Base-by-base conservation (phyloP, 352 stramenopile species). In the Phytophthora multivora region DNA sequence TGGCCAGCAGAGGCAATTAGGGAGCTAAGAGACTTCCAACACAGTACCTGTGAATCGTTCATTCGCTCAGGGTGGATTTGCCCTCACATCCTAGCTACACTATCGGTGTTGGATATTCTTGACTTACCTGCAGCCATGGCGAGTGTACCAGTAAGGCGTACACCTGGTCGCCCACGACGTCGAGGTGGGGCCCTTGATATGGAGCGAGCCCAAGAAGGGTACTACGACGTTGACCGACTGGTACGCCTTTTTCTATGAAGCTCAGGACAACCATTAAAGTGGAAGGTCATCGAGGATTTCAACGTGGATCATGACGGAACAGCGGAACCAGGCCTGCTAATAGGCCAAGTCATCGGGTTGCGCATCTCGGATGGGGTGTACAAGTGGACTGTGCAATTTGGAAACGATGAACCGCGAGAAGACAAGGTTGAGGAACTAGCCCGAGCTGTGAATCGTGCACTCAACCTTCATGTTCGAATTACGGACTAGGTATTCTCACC, bases 281-380 rank as follows among this genome's bases (percentile, higher is more conserved):
- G 50, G 39, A 48, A 48, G 15, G 18, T 46, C 10, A 26, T 58
- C 11, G 15, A 13, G 11, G 33, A 48, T 23, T 19, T 48, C 7
- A 25, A 58, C 15, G 21, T 49, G 16, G 25, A 45, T 36, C 11
- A 30, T 30, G 50, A 38, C 10, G 23, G 23, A 12, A 19, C 15
- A 10, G 26, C 16, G 4, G 38, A 46, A 13, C 21, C 18, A 6
- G 47, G 21, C 23, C 21, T 39, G 35, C 28, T 26, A 7, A 25
- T 46, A n/a, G 50, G 36, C 36, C 15, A 38, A 6, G 50, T 58
- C 8, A 25, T 39, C 2, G 31, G 33, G 7, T 11, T 49, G n/a
- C 50, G 36, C 25, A 1, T 58, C 21, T 47, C 35, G 15, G 50
- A 58, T 10, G 50, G 15, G 26, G 42, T 58, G 15, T 48, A 39